Conservation (phyloP, 1,284 basidiomycete genomes). For the Rhodotorula sp. region DNA sequence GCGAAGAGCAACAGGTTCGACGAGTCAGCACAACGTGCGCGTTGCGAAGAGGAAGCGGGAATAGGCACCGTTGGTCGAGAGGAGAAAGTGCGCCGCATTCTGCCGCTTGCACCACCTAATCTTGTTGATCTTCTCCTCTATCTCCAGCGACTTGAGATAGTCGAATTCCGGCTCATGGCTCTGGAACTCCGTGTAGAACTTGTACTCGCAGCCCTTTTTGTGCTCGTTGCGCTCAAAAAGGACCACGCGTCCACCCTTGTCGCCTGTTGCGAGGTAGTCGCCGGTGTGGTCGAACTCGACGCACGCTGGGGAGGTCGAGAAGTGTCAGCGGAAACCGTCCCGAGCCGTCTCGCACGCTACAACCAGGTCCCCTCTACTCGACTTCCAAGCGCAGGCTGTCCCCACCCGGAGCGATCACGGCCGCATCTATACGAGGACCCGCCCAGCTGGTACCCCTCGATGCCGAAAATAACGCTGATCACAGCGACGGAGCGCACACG, state of each 20-base stretch:
- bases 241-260: constrained; percentile 98
- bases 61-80: constrained; percentile 85
- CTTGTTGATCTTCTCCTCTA: constrained; percentile 99
- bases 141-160: constrained; percentile 99
- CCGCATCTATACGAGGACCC: too few species aligned
- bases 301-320: constrained; percentile 57
- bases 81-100: constrained; percentile 93
- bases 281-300: constrained; percentile 99
- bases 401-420: not conserved
- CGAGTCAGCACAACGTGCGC: not conserved
- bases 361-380: not conserved
- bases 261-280: constrained; percentile 98
- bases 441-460: too few species aligned
- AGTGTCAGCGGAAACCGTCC: not conserved
- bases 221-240: constrained; percentile 96
- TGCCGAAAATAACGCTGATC: too few species aligned
- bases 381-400: not conserved
- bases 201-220: constrained; percentile 99
- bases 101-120: constrained; percentile 99
- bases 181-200: constrained; percentile 99
- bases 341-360: not conserved
- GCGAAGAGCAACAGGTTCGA: not conserved
- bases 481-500: not conserved
- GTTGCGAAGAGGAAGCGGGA: not conserved
- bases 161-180: constrained; percentile 99